Conservation (phyloP, 2,329 filamentous ascomycete species). For the Aspergillus persii region DNA sequence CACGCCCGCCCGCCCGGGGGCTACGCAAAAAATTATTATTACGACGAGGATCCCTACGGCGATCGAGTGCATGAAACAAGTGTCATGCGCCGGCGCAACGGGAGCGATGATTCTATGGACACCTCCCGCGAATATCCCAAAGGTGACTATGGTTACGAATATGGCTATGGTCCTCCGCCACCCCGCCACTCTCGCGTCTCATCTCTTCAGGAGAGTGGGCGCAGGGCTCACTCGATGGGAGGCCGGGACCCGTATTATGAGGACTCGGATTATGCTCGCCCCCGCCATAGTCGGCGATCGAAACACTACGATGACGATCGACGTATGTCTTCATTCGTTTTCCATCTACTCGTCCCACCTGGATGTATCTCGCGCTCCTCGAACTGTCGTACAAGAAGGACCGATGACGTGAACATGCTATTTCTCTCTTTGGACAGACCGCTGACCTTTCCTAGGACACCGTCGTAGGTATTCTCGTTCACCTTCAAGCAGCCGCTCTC, state of each 20-base stretch:
- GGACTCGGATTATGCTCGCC: constrained; percentile 26
- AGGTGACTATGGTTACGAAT: constrained; percentile 47
- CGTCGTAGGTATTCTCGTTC: constrained; percentile 35
- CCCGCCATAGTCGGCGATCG: constrained; percentile 44
- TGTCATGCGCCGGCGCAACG: constrained; percentile 48
- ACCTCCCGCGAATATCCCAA: constrained; percentile 81
- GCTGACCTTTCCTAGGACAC: constrained; percentile 21
- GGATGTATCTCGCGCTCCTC: background rate
- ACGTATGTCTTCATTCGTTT: constrained; percentile 27
- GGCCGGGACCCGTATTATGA: constrained; percentile 36
- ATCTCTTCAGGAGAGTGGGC: constrained; percentile 34
- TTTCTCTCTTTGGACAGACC: background rate
- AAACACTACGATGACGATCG: constrained; percentile 48
- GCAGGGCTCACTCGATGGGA: constrained; percentile 37
- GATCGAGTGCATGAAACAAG: constrained; percentile 14
- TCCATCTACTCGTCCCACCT: background rate
- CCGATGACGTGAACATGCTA: background rate
- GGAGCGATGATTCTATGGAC: constrained; percentile 72
- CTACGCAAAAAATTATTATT: constrained; percentile 31
- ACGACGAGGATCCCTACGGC: constrained; percentile 19
- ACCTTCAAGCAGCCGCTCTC: constrained; percentile 41
- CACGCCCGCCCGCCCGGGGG: constrained; percentile 24
- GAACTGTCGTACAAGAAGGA: background rate
- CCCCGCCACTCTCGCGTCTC: constrained; percentile 24
- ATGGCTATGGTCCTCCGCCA: constrained; percentile 31